These are phyloP conservation scores for Furcasterigmium sp. DNA, from an alignment of 2,329 filamentous ascomycete genomes.

Conservation along the genomic window DNA sequence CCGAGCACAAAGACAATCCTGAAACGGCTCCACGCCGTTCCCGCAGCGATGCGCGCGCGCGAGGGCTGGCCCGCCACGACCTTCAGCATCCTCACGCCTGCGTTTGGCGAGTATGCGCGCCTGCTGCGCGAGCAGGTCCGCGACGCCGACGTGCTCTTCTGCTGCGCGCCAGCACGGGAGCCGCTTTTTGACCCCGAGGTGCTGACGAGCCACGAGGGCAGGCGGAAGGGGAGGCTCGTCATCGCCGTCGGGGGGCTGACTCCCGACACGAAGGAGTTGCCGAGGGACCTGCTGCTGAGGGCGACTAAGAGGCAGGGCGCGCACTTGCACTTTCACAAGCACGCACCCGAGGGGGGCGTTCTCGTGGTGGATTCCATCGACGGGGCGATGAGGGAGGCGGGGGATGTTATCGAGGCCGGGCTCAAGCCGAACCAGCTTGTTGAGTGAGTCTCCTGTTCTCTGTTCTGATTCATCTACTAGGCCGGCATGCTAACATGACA, in stretches of 20 bases:
- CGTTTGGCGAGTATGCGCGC: constrained; percentile 62
- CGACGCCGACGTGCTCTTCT: constrained; percentile 77
- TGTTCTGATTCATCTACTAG: no score
- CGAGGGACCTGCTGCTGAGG: constrained; percentile 67
- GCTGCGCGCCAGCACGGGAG: constrained; percentile 71
- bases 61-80: constrained; percentile 63
- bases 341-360: constrained; percentile 57
- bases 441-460: constrained; percentile 47
- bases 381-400: constrained; percentile 75
- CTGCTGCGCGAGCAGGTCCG: constrained; percentile 67
- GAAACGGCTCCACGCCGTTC: constrained; percentile 39
- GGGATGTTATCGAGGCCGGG: constrained; percentile 77
- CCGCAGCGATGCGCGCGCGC: constrained; percentile 36
- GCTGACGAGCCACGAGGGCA: constrained; percentile 65
- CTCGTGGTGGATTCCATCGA: constrained; percentile 73
- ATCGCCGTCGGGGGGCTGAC: constrained; percentile 67
- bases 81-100: constrained; percentile 63
- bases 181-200: constrained; percentile 71
- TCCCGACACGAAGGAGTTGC: constrained; percentile 75
- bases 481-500: neutral
- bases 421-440: constrained; percentile 72
- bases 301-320: constrained; percentile 41
- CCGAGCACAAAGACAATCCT: constrained; percentile 49
- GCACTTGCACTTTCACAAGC: constrained; percentile 60
- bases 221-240: constrained; percentile 66